Evolutionary conservation across 2,329 filamentous ascomycete species (phyloP), one percentile per base, ranked within the genome.

Genomic region (Alternaria postmessia): DNA sequence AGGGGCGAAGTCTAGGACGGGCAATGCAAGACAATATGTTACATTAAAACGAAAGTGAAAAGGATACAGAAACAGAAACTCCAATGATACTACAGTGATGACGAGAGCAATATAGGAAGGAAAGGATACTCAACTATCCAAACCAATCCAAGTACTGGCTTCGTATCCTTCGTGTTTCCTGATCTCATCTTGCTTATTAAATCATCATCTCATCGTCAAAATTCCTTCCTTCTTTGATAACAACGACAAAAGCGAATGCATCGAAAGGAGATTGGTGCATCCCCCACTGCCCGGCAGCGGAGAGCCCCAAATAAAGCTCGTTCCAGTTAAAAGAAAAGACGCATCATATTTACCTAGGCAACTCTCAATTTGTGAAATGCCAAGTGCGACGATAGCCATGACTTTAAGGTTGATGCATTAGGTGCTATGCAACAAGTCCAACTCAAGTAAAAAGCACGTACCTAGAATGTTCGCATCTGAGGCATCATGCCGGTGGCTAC

Each of bases 401-500:
- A 30, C 28, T 32, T 30, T 59, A 49, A 22, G 22, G 42, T 18
- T 34, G 30, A 32, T 61, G 44, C 38, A 58, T 48, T 36, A 54
- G 48, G 48, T 48, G 43, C 43, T 32, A 52, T 60, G 55, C 53
- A 53, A 59, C 11, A 49, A 44, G 32, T n/a, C 41, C 36, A 43
- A 38, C 8, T 42, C 30, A 53, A 44, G 51, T 30, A 12, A 42
- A 30, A 53, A 51, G 42, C 47, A 56, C 12, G 12, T 32, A 28
- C 51, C 51, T 65, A 77, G 54, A 67, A 76, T n/a, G 68, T 65
- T 49, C 69, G 69, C 71, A 75, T 73, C 39, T 72, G 71, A 59
- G 70, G 63, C 55, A 71, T 71, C 48, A 72, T 72, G 46, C 54
- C 58, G 7, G 65, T 65, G 44, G 71, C 64, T 18, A 65, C 65